These are phyloP conservation scores for Elsinoe fawcettii DNA, from an alignment of 2,329 filamentous ascomycete genomes.

Conservation along the genomic window DNA sequence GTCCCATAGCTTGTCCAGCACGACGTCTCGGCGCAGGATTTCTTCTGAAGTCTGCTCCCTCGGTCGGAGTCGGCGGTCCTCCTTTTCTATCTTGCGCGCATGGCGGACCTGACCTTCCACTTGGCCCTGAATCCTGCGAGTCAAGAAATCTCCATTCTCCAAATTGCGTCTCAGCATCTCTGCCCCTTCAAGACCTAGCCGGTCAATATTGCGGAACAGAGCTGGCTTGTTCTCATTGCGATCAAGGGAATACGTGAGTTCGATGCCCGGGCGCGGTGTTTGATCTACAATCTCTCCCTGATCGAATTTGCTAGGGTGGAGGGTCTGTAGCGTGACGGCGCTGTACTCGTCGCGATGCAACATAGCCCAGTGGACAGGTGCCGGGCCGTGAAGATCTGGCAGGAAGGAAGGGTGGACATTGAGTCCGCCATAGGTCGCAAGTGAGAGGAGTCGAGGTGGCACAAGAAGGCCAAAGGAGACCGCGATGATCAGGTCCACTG, in stretches of 20 bases:
- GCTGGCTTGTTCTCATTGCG: neutral
- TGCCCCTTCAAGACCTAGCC: slow-evolving; percentile 57
- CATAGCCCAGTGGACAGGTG: slow-evolving; percentile 80
- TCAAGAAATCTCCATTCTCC: slow-evolving; percentile 39
- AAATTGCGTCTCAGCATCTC: slow-evolving; percentile 63
- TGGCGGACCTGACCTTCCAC: slow-evolving; percentile 36
- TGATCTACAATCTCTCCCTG: slow-evolving; percentile 68
- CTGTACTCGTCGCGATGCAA: slow-evolving; percentile 53
- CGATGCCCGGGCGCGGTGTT: slow-evolving; percentile 46
- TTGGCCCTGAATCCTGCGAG: slow-evolving; percentile 56
- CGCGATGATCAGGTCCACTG: slow-evolving; percentile 73
- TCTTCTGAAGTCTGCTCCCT: slow-evolving; percentile 44
- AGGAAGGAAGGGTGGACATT: slow-evolving; percentile 92
- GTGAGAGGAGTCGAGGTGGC: slow-evolving; percentile 63
- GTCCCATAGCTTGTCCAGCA: slow-evolving; percentile 62
- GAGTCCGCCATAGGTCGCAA: slow-evolving; percentile 72
- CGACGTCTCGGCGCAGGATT: slow-evolving; percentile 49
- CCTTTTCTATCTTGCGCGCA: slow-evolving; percentile 65
- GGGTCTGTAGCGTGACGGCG: slow-evolving; percentile 79
- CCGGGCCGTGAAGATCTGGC: slow-evolving; percentile 76
- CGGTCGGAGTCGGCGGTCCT: slow-evolving; percentile 59
- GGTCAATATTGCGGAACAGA: slow-evolving; percentile 26
- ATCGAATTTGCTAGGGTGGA: slow-evolving; percentile 71
- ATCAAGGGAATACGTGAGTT: neutral
- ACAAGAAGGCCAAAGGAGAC: slow-evolving; percentile 93